Percentiles rank a stretch among this genome's conserved stretches.
Conservation (phyloP, 1,284 basidiomycete species). For the Moniliophthora roreri region DNA sequence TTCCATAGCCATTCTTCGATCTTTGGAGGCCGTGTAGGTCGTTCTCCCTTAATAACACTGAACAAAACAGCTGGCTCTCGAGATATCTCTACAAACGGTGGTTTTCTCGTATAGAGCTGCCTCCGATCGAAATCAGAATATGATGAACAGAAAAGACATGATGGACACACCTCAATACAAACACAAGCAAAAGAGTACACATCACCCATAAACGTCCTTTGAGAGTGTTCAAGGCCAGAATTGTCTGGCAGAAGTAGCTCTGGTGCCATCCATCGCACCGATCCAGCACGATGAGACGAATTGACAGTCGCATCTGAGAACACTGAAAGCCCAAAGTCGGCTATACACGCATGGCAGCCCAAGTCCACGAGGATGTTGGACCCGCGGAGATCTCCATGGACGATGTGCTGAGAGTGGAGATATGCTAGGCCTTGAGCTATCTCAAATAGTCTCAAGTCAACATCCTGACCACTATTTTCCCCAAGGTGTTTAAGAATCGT, state of each 20-base stretch:
- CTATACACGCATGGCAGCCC: conserved; percentile 16
- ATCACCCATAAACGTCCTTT: conserved; percentile 10
- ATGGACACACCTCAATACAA: conserved; percentile 9
- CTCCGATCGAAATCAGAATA: neutral
- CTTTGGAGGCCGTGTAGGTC: conserved; percentile 10
- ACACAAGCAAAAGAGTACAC: conserved; percentile 15
- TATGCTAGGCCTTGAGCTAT: conserved; percentile 14
- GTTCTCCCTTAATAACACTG: conserved; percentile 11
- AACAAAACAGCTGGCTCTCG: conserved; percentile 13
- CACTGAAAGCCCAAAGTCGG: conserved; percentile 22
- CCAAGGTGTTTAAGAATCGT: conserved; percentile 15
- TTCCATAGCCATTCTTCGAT: conserved; percentile 11
- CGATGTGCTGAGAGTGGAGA: conserved; percentile 15
- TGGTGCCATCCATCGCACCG: conserved; percentile 25
- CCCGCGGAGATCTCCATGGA: conserved; percentile 14
- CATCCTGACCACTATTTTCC: neutral
- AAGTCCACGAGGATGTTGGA: conserved; percentile 22
- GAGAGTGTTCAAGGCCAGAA: conserved; percentile 11
- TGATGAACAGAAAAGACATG: neutral
- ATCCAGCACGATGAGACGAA: conserved; percentile 13
- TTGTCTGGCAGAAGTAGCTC: conserved; percentile 18
- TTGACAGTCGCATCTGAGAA: conserved; percentile 13
- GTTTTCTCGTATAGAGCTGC: conserved; percentile 15
- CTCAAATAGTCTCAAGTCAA: conserved; percentile 10
- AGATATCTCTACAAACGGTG: conserved; percentile 8